A percentile compares a stretch with the other conserved stretches of the same genome.
phyloP scores from a whole-genome alignment of 306 rosid species.

The Crataegus laevigata region DNA sequence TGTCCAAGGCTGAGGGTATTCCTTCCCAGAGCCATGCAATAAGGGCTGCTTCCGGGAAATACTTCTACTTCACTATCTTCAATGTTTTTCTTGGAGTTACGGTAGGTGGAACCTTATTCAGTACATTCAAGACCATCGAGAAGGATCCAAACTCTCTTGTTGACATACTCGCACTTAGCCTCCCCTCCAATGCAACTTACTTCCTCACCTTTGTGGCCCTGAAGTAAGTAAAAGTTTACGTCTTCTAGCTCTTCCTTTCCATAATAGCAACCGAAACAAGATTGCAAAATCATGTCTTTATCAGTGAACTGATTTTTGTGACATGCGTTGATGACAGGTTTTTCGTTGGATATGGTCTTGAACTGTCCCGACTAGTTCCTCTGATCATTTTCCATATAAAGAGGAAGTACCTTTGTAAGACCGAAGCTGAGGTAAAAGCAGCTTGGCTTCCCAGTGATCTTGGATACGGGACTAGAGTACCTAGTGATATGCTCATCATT shows the following conservation, averaged over 20 bases:
- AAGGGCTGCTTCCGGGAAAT: constrained; percentile 91
- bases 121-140: constrained; percentile 44
- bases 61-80: constrained; percentile 67
- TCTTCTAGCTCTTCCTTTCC: not conserved
- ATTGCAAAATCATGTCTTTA: not conserved
- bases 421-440: constrained; percentile 71
- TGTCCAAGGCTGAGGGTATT: constrained; percentile 80
- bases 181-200: constrained; percentile 75
- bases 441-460: constrained; percentile 94
- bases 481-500: constrained; percentile 69
- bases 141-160: constrained; percentile 26
- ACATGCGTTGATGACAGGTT: constrained; percentile 41
- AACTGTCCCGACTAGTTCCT: constrained; percentile 79
- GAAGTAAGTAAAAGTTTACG: constrained; percentile 45
- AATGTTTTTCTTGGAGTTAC: constrained; percentile 89
- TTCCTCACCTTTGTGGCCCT: constrained; percentile 89
- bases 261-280: not conserved
- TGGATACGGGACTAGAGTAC: constrained; percentile 72
- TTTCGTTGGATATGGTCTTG: constrained; percentile 90
- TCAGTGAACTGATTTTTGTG: constrained; percentile 4
- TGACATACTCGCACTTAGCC: constrained; percentile 46
- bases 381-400: constrained; percentile 79
- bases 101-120: constrained; percentile 65
- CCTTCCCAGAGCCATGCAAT: constrained; percentile 68
- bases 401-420: constrained; percentile 80